A percentile compares a stretch with the other conserved stretches of the same genome.
Evolutionary conservation across 805 yeast genomes (phyloP).

Genomic region (Candida endomychidarum): DNA sequence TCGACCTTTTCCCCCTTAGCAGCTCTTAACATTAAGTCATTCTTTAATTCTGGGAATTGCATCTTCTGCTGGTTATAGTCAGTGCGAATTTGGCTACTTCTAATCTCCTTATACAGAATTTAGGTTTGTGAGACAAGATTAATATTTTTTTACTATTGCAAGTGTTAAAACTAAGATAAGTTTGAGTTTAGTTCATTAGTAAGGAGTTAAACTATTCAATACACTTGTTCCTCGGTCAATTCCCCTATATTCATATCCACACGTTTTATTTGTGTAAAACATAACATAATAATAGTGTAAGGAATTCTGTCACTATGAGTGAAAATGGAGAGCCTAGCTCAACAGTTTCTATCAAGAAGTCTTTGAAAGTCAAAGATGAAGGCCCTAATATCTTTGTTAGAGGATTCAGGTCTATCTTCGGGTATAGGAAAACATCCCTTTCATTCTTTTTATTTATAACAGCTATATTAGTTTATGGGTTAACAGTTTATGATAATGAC

Average conservation of each 20-base stretch:
- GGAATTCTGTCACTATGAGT: too few relatives aligned
- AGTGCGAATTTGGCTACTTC: background rate
- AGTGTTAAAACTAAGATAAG: too few relatives aligned
- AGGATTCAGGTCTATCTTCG: constrained; percentile 48
- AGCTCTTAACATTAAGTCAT: constrained; percentile 88
- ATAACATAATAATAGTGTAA: too few relatives aligned
- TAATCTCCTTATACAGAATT: background rate
- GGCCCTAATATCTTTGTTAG: constrained; percentile 25
- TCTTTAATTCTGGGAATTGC: constrained; percentile 74
- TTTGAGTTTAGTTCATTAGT: too few relatives aligned
- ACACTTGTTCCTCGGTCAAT: background rate
- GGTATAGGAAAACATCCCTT: constrained; percentile 72
- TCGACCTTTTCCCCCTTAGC: constrained; percentile 89
- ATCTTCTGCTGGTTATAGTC: constrained; percentile 21
- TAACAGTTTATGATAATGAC: constrained; percentile 40
- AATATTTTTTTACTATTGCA: background rate
- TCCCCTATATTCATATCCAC: too few relatives aligned
- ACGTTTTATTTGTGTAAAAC: too few relatives aligned
- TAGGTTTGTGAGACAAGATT: background rate
- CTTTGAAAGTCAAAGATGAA: background rate
- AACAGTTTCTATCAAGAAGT: constrained; percentile 1
- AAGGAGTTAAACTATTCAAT: too few relatives aligned
- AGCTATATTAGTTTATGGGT: constrained; percentile 38
- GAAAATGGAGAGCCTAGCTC: constrained; percentile 12
- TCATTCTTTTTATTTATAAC: constrained; percentile 55